phyloP scores from a whole-genome alignment of 1,139 yeast genomes.

The Meyerozyma sp. region DNA sequence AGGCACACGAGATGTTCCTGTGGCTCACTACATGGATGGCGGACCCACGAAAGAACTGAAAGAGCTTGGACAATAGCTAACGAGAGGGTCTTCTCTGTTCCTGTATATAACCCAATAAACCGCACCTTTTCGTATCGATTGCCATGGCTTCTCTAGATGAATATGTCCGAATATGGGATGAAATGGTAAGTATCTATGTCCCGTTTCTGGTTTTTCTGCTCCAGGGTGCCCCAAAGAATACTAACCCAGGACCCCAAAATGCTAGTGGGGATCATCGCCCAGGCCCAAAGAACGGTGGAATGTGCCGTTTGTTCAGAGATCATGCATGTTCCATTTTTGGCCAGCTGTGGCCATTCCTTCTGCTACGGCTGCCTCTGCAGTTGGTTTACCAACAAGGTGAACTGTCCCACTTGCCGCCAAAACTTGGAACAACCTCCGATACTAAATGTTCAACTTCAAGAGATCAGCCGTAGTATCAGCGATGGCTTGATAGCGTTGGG shows the following conservation, averaged over 20 bases:
- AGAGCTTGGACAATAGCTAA: not conserved
- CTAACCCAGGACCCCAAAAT: conserved; percentile 13
- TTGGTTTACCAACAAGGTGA: conserved; percentile 45
- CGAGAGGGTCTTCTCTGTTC: no score
- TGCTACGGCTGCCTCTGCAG: conserved; percentile 44
- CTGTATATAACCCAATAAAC: conserved; percentile 6
- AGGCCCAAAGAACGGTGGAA: conserved; percentile 25
- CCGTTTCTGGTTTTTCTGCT: not conserved
- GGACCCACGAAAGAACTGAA: not conserved
- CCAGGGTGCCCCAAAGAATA: conserved; percentile 5
- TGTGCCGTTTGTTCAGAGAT: conserved; percentile 41
- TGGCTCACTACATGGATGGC: conserved; percentile 24
- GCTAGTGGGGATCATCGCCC: conserved; percentile 14
- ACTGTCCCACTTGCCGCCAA: conserved; percentile 55
- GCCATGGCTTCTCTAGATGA: conserved; percentile 1
- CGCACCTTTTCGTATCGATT: not conserved
- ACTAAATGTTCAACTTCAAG: conserved; percentile 39
- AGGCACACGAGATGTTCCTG: conserved; percentile 17
- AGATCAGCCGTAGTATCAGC: conserved; percentile 24
- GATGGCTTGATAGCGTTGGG: conserved; percentile 25
- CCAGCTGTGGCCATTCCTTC: conserved; percentile 42
- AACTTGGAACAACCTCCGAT: conserved; percentile 39
- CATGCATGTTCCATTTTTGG: conserved; percentile 39
- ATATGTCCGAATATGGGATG: conserved; percentile 9
- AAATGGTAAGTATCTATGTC: conserved; percentile 9